A percentile compares a stretch with the other conserved stretches of the same genome.
phyloP scores from a whole-genome alignment of 2,329 filamentous ascomycete genomes.

The Bipolaris bicolor region DNA sequence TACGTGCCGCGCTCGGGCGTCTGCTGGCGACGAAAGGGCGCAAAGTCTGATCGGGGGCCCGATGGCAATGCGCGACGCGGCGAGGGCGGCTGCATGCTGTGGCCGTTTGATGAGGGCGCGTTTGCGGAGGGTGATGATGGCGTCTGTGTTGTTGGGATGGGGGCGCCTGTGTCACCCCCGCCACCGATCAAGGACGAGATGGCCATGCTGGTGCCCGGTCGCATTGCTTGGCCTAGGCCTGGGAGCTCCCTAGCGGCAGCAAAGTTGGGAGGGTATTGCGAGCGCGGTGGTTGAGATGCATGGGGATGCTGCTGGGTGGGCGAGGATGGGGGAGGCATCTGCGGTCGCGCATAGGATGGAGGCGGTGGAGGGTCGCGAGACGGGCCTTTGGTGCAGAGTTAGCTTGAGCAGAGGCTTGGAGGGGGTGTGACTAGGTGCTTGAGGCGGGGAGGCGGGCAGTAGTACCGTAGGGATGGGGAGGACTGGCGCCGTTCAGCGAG shows the following conservation, averaged over 20 bases:
- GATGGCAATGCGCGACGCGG: conserved; percentile 46
- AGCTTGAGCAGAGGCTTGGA: conserved; percentile 20
- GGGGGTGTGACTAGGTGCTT: not conserved
- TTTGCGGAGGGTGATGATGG: conserved; percentile 55
- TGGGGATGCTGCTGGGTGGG: conserved; percentile 52
- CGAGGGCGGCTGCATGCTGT: conserved; percentile 57
- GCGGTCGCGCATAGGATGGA: conserved; percentile 51
- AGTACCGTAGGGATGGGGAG: conserved; percentile 44
- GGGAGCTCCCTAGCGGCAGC: conserved; percentile 62
- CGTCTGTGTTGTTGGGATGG: conserved; percentile 50
- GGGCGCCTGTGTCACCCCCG: conserved; percentile 56
- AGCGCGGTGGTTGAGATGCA: conserved; percentile 50
- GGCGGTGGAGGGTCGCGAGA: conserved; percentile 50
- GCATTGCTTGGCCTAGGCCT: conserved; percentile 57
- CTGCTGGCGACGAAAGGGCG: conserved; percentile 44
- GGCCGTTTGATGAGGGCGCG: conserved; percentile 47
- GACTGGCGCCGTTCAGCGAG: conserved; percentile 51
- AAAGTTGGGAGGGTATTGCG: conserved; percentile 51
- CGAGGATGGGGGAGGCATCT: conserved; percentile 59
- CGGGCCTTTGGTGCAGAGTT: conserved; percentile 37
- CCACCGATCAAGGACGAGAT: conserved; percentile 74
- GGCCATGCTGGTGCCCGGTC: conserved; percentile 71
- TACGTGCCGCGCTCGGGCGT: conserved; percentile 48
- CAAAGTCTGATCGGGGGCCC: conserved; percentile 43
- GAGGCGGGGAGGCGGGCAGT: conserved; percentile 15